Evolutionary conservation across 805 yeast species (phyloP).

Genomic region (Candida rishiriensis): DNA sequence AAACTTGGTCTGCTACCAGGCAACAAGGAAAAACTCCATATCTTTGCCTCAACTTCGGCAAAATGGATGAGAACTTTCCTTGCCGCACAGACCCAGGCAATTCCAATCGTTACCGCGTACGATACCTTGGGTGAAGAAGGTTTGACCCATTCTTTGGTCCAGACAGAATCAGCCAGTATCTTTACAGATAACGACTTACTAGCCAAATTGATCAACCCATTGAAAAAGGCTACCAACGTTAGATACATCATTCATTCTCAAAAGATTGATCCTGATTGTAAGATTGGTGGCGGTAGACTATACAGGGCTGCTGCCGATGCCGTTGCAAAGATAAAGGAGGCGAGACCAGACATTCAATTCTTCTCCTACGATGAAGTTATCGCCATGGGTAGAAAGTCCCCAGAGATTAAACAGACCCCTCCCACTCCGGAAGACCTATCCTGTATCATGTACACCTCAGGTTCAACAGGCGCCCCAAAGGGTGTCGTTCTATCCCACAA

Average conservation of each 20-base stretch:
- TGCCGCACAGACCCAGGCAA: slow-evolving; percentile 71
- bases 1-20: slow-evolving; percentile 66
- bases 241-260: slow-evolving; percentile 72
- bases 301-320: slow-evolving; percentile 57
- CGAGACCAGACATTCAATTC: slow-evolving; percentile 75
- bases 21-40: slow-evolving; percentile 61
- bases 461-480: slow-evolving; percentile 81
- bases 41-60: slow-evolving; percentile 83
- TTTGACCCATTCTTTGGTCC: slow-evolving; percentile 75
- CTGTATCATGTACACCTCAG: slow-evolving; percentile 85
- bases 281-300: slow-evolving; percentile 56
- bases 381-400: slow-evolving; percentile 53
- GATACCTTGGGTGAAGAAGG: slow-evolving; percentile 92
- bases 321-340: slow-evolving; percentile 50
- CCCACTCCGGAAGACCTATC: slow-evolving; percentile 58
- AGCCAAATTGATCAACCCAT: slow-evolving; percentile 62
- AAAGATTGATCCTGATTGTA: slow-evolving; percentile 54
- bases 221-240: slow-evolving; percentile 56
- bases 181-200: slow-evolving; percentile 81
- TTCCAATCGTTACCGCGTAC: slow-evolving; percentile 92
- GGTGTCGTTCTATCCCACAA: slow-evolving; percentile 69
- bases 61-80: slow-evolving; percentile 87
- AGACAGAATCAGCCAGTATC: slow-evolving; percentile 74
- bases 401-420: slow-evolving; percentile 33
- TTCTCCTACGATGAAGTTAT: slow-evolving; percentile 61